Percentiles rank a stretch among this genome's conserved stretches.
Evolutionary conservation across 108 stramenopile genomes (phyloP).

Genomic region (Bacterosira constricta): DNA sequence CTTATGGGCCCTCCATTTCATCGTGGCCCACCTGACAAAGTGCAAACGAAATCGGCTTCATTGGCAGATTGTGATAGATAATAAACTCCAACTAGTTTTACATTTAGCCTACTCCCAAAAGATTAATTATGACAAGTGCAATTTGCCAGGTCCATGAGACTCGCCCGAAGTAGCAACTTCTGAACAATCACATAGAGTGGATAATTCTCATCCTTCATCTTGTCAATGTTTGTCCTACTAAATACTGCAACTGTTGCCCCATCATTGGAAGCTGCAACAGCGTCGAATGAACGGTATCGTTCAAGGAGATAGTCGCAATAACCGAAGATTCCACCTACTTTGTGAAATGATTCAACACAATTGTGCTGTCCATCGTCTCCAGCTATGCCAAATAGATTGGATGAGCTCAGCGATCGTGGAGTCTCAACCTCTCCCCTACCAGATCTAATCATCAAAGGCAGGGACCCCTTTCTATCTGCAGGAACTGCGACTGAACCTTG

Average conservation of each 20-base stretch:
- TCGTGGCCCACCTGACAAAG: too few species aligned
- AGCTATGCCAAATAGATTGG: constrained; percentile 7
- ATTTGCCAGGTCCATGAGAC: constrained; percentile 68
- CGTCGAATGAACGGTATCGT: constrained; percentile 58
- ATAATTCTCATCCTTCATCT: constrained; percentile 52
- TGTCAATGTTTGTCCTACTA: constrained; percentile 50
- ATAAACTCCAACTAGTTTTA: too few species aligned
- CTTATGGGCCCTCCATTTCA: too few species aligned
- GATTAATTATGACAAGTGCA: constrained; percentile 32
- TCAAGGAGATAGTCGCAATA: constrained; percentile 78
- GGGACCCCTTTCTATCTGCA: constrained; percentile 8
- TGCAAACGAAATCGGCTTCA: too few species aligned
- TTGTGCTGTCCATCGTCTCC: constrained; percentile 25
- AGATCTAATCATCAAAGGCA: constrained; percentile 9
- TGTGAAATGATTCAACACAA: constrained; percentile 25
- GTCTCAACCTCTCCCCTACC: constrained; percentile 29
- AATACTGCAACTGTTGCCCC: constrained; percentile 66
- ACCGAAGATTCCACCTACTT: constrained; percentile 72
- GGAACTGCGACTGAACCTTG: constrained; percentile 64
- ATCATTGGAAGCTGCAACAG: constrained; percentile 63
- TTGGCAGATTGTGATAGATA: too few species aligned
- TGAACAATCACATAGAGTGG: constrained; percentile 58
- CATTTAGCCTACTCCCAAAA: too few species aligned
- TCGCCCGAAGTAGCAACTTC: constrained; percentile 65
- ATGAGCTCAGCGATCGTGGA: constrained; percentile 15